Base-by-base conservation (phyloP, 441 rosid species). In the Populus hybrid region DNA sequence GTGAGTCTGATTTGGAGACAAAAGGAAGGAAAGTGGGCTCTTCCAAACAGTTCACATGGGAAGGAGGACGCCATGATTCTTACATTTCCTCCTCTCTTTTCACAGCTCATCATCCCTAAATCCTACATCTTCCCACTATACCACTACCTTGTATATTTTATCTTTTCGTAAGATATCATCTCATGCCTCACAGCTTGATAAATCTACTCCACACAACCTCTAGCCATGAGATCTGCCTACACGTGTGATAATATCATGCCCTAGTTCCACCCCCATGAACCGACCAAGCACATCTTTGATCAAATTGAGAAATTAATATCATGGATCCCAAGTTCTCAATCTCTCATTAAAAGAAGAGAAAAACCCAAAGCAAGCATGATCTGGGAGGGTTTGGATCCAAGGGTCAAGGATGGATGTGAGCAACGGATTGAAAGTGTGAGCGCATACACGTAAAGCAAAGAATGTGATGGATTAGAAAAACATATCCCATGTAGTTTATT, bases 1-100 rank as follows among this genome's bases (percentile, higher is more conserved):
- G 88, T 86, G 86, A 80, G 75, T 81, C 69, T 82, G 85, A 79
- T 81, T 84, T 77, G 85, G 84, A 72, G 83, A 81, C 84, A 86
- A 82, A 74, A 84, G 67, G 78, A 84, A 66, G 69, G 40, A 73
- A 78, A 74, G 80, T 81, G 82, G 85, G 74, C 70, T 69, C 80
- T 78, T 73, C 23, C 76, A 83, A 82, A 23, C 76, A 72, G 50
- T 42, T 81, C 89, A 82, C 87, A 81, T 84, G 87, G 85, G 80
- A 38, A 30, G 65, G 59, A 50, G 69, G 72, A 80, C 67, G 80
- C 64, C 80, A 83, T 81, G 80, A 80, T 81, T 86, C 85, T 73
- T 77, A 50, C 84, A 68, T 65, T 26, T 71, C 72, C 75, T 21
- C 73, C 64, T 76, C 77, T 81, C 80, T 78, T 74, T 78, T 46